Base-by-base conservation (phyloP, 2,329 filamentous ascomycete species). In the Diaporthe ampelina region DNA sequence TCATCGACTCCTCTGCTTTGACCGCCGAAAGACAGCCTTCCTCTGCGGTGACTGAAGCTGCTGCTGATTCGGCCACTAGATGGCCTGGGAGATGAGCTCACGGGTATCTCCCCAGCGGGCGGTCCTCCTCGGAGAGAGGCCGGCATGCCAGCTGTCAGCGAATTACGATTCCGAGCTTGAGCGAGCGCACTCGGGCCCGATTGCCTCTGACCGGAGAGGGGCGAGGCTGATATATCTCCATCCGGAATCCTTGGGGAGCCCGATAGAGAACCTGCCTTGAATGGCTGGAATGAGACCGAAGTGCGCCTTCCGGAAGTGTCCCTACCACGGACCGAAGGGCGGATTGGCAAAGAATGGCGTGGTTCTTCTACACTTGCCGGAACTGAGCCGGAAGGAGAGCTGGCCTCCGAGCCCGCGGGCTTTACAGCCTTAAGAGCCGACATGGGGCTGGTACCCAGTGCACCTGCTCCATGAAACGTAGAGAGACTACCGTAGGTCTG, bases 191-290 rank as follows among this genome's bases (percentile, higher is more conserved):
- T 86, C 26, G 88, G 80, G 5, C 86, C 86, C 3, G 86, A 87
- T 8, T 85, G 83, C 35, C 89, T 86, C 29, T 85, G 83, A 11
- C 88, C 79, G 0, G 89, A 91, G 58, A 87, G 86, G 3, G 90
- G 88, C 4, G 91, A 92, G 43, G 87, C 85, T 19, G 90, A 88
- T 1, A 86, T 81, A 65, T 90, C 89, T 19, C 84, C 81, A 17
- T 90, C 89, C 3, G 83, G 81, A 9, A 85, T 81, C 40, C 88
- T 85, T 0, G 95, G 96, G 6, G 95, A 98, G 5, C 94, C 95
- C 2, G 95, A 97, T n/a, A 98, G 87, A 1, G 96, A 97, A 15
- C 96, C 96, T 19, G 95, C 94, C 83, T 99, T 99, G 86, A 99
- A 99, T 0, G 96, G 95, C 78, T 97, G 94, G 79, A 98, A 98